Conservation (phyloP, 2,329 filamentous ascomycete genomes). For the Talaromyces atroroseus region DNA sequence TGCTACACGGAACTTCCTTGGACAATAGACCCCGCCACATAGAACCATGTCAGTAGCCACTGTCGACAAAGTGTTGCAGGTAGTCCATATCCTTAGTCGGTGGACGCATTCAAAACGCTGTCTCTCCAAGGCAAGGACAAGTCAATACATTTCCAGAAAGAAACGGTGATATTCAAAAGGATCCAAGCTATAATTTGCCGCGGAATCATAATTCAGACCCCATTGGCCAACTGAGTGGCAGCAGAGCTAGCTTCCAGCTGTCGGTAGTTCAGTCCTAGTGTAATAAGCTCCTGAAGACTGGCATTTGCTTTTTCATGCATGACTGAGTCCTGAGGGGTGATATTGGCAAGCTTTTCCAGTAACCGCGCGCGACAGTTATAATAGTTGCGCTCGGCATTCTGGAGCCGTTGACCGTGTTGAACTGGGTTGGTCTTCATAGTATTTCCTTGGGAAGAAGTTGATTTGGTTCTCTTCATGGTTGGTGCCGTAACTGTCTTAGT, state of each 20-base stretch:
- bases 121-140: not conserved
- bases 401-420: slow-evolving; percentile 36
- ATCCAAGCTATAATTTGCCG: not conserved
- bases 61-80: too few species aligned
- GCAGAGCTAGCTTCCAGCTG: slow-evolving; percentile 39
- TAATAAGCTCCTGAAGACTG: slow-evolving; percentile 40
- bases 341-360: slow-evolving; percentile 34
- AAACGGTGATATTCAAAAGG: not conserved
- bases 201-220: slow-evolving; percentile 28
- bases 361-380: slow-evolving; percentile 37
- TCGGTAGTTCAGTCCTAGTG: slow-evolving; percentile 38
- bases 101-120: not conserved
- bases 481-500: slow-evolving; percentile 30
- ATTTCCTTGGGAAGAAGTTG: slow-evolving; percentile 32
- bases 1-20: not conserved
- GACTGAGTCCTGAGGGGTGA: slow-evolving; percentile 35
- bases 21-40: not conserved
- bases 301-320: slow-evolving; percentile 42
- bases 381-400: slow-evolving; percentile 39
- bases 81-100: not conserved
- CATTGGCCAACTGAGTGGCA: slow-evolving; percentile 29
- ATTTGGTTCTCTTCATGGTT: slow-evolving; percentile 40
- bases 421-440: slow-evolving; percentile 26
- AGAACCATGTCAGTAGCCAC: not conserved
- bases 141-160: not conserved